Percentiles rank a stretch among this genome's conserved stretches.
Conservation (phyloP, 257 asterid species). For the Coffea canephora region DNA sequence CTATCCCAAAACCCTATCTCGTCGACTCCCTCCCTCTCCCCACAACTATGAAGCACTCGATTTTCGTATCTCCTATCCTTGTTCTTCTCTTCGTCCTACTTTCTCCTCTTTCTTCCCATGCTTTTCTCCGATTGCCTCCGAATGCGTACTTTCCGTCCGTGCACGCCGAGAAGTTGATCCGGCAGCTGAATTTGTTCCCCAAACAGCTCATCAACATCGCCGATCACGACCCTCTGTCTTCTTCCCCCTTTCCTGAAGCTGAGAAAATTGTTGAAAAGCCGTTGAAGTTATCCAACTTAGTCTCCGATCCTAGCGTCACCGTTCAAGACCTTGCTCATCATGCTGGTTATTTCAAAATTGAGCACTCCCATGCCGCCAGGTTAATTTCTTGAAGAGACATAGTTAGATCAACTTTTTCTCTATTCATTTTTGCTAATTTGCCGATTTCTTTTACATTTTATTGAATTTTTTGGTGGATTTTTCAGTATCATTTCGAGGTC, state of each 20-base stretch:
- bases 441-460: background rate
- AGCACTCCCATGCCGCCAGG: conserved; percentile 85
- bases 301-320: conserved; percentile 43
- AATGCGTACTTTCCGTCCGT: conserved; percentile 27
- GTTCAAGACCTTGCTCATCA: conserved; percentile 71
- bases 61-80: conserved; percentile 27
- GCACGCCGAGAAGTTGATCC: conserved; percentile 61
- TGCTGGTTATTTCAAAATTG: conserved; percentile 84
- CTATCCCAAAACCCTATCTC: background rate
- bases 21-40: background rate
- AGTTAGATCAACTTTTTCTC: background rate
- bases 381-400: conserved; percentile 10
- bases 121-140: conserved; percentile 49
- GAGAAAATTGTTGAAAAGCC: conserved; percentile 61
- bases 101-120: conserved; percentile 35
- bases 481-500: background rate
- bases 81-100: conserved; percentile 20
- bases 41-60: conserved; percentile 30
- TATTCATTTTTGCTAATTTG: background rate
- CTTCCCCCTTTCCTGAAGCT: conserved; percentile 13
- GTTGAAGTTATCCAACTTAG: conserved; percentile 50
- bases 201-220: conserved; percentile 50
- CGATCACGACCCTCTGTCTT: conserved; percentile 18
- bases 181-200: conserved; percentile 73
- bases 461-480: background rate